Evolutionary conservation across 1,284 basidiomycete genomes (phyloP).

Genomic region (Cutaneotrichosporon mucoides): DNA sequence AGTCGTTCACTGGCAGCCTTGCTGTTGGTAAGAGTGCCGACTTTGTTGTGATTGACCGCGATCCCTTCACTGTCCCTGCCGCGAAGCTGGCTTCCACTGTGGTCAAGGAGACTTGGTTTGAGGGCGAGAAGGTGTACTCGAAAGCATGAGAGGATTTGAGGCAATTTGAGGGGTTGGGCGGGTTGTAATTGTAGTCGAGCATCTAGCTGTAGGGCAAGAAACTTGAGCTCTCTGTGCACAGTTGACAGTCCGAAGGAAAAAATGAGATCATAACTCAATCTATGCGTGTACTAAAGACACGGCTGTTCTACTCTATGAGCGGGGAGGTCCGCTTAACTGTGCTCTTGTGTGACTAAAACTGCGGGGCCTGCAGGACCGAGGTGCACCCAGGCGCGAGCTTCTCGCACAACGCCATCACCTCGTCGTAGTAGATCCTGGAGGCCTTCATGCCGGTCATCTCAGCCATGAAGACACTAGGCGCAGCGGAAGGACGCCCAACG

Average conservation of each 20-base stretch:
- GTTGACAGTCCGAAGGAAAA: too few relatives aligned
- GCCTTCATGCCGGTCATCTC: not conserved
- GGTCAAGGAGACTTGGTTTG: constrained; percentile 7
- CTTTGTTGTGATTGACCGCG: constrained; percentile 7
- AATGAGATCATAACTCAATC: too few relatives aligned
- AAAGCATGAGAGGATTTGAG: not conserved
- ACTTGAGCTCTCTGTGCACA: too few relatives aligned
- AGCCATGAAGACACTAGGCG: not conserved
- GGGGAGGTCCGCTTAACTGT: too few relatives aligned
- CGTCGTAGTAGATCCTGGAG: not conserved
- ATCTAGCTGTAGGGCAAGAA: too few relatives aligned
- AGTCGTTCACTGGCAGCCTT: not conserved
- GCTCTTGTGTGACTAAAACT: too few relatives aligned
- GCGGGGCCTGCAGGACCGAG: not conserved
- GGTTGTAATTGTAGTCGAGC: not conserved
- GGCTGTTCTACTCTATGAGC: too few relatives aligned
- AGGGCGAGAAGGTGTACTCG: constrained; percentile 1
- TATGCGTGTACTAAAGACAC: too few relatives aligned
- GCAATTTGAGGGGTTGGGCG: not conserved
- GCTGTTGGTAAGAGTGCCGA: constrained; percentile 6
- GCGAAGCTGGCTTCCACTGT: constrained; percentile 4
- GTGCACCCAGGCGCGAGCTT: constrained; percentile 1
- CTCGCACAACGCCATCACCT: not conserved
- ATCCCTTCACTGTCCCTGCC: not conserved
- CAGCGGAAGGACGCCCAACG: not conserved